Evolutionary conservation across 495 filamentous ascomycete genomes (phyloP), one percentile per base, ranked within the genome.

Genomic region (Physcia stellaris): DNA sequence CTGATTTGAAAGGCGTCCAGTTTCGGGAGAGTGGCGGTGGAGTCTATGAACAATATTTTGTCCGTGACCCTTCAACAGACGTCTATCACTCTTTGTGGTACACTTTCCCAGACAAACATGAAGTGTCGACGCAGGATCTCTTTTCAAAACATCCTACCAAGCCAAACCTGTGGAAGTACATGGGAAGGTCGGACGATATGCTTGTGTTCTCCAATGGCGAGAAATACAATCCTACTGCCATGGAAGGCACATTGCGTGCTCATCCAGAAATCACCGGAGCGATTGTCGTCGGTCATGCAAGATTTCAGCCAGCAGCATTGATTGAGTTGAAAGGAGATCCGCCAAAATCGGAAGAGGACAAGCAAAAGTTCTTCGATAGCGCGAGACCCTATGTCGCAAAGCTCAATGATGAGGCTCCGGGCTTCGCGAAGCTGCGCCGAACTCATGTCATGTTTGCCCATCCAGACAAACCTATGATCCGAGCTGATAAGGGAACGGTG

Each of bases 121-220:
- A 71, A 44, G 75, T 64, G 42, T 49, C 55, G 24, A 75, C 68
- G 7, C 67, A 68, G 28, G 75, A 80, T 48, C 53, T 79, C 13
- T 81, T 62, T 47, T 49, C 48, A 15, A 61, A 52, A 11, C 72
- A 77, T 42, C 67, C 71, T 0, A 60, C 58, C 1, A 43, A 61
- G 18, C 52, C 61, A 0, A 46, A 67, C 22, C 46, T 65, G 24
- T 79, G 70, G 73, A 51, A 54, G 10, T 72, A 68, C 38, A 43
- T 51, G 17, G 68, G 72, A 4, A 61, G 77, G 9, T 45, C 53
- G 1, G 77, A 81, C 43, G 75, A 77, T 49, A 57, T 79, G 34
- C 71, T 81, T 35, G 74, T 79, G 2, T 68, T 80, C 40, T 66
- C 60, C 12, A 79, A 70, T 50, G 76, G 73, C 20, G 72, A 80